phyloP scores from a whole-genome alignment of 768 basidiomycete species.

The Leccinum disarticulatum region DNA sequence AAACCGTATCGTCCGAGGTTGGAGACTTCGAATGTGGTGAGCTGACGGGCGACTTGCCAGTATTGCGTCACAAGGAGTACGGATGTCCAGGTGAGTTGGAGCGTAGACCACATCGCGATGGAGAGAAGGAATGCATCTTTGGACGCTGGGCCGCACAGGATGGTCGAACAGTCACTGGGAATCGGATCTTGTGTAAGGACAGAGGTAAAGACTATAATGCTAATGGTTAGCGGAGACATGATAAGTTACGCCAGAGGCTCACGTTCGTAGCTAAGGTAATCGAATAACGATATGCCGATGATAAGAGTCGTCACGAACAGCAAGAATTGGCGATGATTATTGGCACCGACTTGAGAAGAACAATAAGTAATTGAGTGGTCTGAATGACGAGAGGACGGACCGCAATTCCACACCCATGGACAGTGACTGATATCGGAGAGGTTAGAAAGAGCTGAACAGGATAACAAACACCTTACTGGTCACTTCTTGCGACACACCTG shows the following conservation, averaged over 20 bases:
- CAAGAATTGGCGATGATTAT: slow-evolving; percentile 95
- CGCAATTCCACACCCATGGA: slow-evolving; percentile 99
- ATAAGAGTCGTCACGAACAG: slow-evolving; percentile 90
- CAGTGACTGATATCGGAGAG: slow-evolving; percentile 65
- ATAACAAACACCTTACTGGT: slow-evolving; percentile 66
- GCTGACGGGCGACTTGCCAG: slow-evolving; percentile 91
- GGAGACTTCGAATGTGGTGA: slow-evolving; percentile 94
- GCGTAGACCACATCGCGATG: slow-evolving; percentile 80
- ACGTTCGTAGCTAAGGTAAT: slow-evolving; percentile 85
- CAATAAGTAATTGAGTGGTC: slow-evolving; percentile 1
- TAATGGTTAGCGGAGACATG: background rate
- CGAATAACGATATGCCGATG: slow-evolving; percentile 74
- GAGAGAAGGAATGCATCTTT: slow-evolving; percentile 83
- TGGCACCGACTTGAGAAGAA: slow-evolving; percentile 66
- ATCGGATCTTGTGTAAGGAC: slow-evolving; percentile 19
- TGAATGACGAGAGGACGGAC: slow-evolving; percentile 44
- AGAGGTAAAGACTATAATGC: slow-evolving; percentile 53
- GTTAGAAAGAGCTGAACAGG: slow-evolving; percentile 2
- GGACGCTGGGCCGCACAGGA: slow-evolving; percentile 67
- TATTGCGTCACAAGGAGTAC: slow-evolving; percentile 83
- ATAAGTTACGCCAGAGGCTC: slow-evolving; percentile 30
- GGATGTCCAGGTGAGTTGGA: slow-evolving; percentile 94
- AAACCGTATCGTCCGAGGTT: slow-evolving; percentile 95
- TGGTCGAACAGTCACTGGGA: slow-evolving; percentile 22
- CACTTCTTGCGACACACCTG: slow-evolving; percentile 84